Percentiles rank a stretch among this genome's conserved stretches.
Evolutionary conservation across 495 filamentous ascomycete species (phyloP).

Genomic region (Hypoxylon lenormandii): DNA sequence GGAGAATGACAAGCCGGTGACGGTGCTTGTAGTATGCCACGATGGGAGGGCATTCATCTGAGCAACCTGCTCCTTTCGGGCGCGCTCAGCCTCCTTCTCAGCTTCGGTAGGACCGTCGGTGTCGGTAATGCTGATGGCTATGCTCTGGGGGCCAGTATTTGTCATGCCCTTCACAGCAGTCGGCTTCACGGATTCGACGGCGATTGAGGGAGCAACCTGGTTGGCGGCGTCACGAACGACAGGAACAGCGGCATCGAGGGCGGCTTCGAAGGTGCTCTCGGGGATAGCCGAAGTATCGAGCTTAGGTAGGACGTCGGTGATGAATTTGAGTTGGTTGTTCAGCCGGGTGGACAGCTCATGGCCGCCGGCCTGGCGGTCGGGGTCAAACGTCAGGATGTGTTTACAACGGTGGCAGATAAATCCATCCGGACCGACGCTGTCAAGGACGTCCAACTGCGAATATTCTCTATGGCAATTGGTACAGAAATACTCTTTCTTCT

Average conservation of each 20-base stretch:
- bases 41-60: conserved; percentile 86
- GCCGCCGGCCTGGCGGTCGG: conserved; percentile 72
- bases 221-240: conserved; percentile 70
- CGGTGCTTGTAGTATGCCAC: conserved; percentile 90
- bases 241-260: conserved; percentile 69
- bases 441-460: conserved; percentile 87
- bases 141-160: conserved; percentile 74
- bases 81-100: conserved; percentile 77
- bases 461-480: conserved; percentile 80
- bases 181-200: conserved; percentile 65
- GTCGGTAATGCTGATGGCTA: conserved; percentile 82
- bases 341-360: conserved; percentile 89
- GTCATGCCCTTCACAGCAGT: conserved; percentile 77
- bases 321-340: conserved; percentile 85
- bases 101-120: conserved; percentile 78
- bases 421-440: conserved; percentile 71
- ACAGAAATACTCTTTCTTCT: conserved; percentile 91
- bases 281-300: conserved; percentile 87
- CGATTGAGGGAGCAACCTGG: conserved; percentile 69
- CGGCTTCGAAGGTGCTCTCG: conserved; percentile 85
- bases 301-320: conserved; percentile 84
- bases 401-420: conserved; percentile 88
- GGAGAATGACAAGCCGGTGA: conserved; percentile 62
- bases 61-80: conserved; percentile 77
- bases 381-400: conserved; percentile 73